Evolutionary conservation across 257 asterid species (phyloP), one percentile per base, ranked within the genome.

Genomic region (Ballota nigra): DNA sequence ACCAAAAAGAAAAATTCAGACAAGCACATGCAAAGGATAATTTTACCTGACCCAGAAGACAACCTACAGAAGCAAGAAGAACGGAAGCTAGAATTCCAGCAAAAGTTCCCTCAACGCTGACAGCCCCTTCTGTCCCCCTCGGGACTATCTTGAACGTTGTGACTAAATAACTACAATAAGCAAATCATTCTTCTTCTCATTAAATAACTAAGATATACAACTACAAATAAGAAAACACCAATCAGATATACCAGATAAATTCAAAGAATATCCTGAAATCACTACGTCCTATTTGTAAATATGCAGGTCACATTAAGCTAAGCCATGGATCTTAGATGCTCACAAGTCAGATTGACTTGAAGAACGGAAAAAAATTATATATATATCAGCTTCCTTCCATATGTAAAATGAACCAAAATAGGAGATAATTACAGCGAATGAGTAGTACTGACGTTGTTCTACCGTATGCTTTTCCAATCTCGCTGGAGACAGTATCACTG

Each of bases 381-480:
- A 33, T 4, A 9, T 33, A 31, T 8, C 38, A 33, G 38, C 38
- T 9, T 33, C 0, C 79, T 83, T 77, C 77, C 78, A 76, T 80
- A 70, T 7, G 85, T 75, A 59, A 31, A 58, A 20, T 12, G 16
- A 49, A 68, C 12, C 1, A 16, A 55, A n/a, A 57, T 56, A 56
- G 45, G 66, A 7, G 79, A 51, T 18, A 63, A 61, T 20, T 11
- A 66, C 12, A 74, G 63, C 10, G 57, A 51, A 68, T 60, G 83
- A 79, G 67, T 1, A 63, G 71, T 55, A 84, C 99, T 70, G 1
- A 95, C 99, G 99, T 95, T 4, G 97, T 95, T 84, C 70, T 84
- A 55, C 99, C 99, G 72, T 82, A 95, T 40, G 99, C 99, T 76
- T 94, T 94, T 76, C 99, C 99, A 36, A 94, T 94, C 89, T 94